Evolutionary conservation across 768 basidiomycete genomes (phyloP).

Genomic region (Boletus tomentosulus): DNA sequence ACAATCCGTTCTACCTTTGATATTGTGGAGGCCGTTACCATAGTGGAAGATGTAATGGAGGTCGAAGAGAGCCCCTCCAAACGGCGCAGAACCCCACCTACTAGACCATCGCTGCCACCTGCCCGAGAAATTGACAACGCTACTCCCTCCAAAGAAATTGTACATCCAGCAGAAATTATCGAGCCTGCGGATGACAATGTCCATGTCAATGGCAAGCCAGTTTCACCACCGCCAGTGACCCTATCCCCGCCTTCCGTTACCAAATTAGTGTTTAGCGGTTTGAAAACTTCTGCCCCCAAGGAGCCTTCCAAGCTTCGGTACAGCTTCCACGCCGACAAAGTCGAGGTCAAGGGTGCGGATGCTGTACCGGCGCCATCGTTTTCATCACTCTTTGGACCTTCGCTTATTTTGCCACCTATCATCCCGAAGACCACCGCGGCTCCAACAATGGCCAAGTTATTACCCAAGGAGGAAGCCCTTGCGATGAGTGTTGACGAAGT

Average conservation of each 20-base stretch:
- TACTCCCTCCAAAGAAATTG: slow-evolving; percentile 17
- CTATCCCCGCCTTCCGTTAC: slow-evolving; percentile 22
- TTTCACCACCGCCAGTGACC: background rate
- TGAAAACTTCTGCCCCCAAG: slow-evolving; percentile 59
- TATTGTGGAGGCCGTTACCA: slow-evolving; percentile 35
- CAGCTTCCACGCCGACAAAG: slow-evolving; percentile 59
- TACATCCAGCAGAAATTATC: slow-evolving; percentile 37
- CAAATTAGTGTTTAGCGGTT: slow-evolving; percentile 18
- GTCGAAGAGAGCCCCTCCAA: slow-evolving; percentile 41
- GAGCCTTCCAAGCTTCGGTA: slow-evolving; percentile 77
- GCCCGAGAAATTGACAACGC: slow-evolving; percentile 33
- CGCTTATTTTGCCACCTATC: slow-evolving; percentile 9
- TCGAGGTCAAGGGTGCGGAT: slow-evolving; percentile 28
- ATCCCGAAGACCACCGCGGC: slow-evolving; percentile 1
- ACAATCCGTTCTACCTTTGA: background rate
- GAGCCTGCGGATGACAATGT: slow-evolving; percentile 33
- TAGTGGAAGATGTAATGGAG: slow-evolving; percentile 37
- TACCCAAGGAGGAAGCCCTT: slow-evolving; percentile 25
- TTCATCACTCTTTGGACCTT: slow-evolving; percentile 28
- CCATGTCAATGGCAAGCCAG: slow-evolving; percentile 15
- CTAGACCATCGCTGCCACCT: background rate
- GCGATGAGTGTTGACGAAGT: slow-evolving; percentile 31
- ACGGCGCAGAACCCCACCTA: slow-evolving; percentile 41
- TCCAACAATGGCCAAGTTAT: slow-evolving; percentile 22
- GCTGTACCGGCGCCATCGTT: slow-evolving; percentile 1